Evolutionary conservation across 139 green algal species (phyloP), one percentile per base, ranked within the genome.

Genomic region (Desmodesmus armatus): DNA sequence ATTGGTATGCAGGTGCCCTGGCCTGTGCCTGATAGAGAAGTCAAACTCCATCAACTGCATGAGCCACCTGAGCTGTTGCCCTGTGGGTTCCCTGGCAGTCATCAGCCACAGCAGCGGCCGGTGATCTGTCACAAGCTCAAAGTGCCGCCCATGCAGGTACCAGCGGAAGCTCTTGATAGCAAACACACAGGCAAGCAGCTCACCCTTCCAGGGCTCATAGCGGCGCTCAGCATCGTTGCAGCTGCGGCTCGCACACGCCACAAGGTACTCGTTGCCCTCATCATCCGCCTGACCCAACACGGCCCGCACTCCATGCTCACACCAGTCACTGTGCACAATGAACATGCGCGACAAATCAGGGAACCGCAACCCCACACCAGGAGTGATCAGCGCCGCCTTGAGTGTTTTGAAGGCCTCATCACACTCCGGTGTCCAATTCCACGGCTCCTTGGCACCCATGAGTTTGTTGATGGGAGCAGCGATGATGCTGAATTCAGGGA

Each of bases 241-340:
- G 43, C n/a, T 44, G 23, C 88, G 67, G 43, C 53, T 86, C 33
- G 85, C 47, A 51, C 82, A 88, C 11, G 88, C 88, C 6, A 82
- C 75, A 27, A 92, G 60, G 41, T 83, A 87, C 39, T 91, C 88
- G 0, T 71, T 47, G 0, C 60, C 77, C 37, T 86, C 65, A 47
- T 88, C 81, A 65, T 85, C 88, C 2, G 63, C 4, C 67, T 92
- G 89, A 3, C 67, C 79, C 19, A 92, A 63, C 31, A 93, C 87
- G 19, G 58, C 85, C 31, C 85, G 82, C 25, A 90, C 53, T 15
- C 85, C 83, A 0, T 76, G 27, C 13, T 49, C 33, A 4, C 2
- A 83, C 33, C 72, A 89, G 44, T 90, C 87, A 6, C 31, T 86
- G 39, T 88, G 51, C 44, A 89, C n/a, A 9, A 84, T 53, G 60